Evolutionary conservation across 2,329 filamentous ascomycete genomes (phyloP), one percentile per base, ranked within the genome.

Genomic region (Balansia obtecta): DNA sequence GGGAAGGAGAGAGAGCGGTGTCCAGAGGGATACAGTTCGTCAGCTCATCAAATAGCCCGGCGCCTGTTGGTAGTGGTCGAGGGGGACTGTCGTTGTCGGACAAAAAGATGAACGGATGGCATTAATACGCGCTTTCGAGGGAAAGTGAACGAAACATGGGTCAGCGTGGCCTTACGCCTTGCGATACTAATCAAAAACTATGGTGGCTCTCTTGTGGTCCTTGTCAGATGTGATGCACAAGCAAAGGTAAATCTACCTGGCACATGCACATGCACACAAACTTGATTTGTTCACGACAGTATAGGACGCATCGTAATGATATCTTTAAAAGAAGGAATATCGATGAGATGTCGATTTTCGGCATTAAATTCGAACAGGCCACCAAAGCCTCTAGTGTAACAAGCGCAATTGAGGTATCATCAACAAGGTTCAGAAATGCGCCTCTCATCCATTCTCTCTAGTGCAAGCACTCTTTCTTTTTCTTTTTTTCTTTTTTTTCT

Each of bases 11-110:
- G 55, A 59, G 57, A 2, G 60, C 58, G n/a, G 73, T 73, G 0
- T 65, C 67, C 27, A 61, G 66, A 52, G 64, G 57, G 22, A 64
- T 80, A 1, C 74, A 77, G 15, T 81, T 81, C 63, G 75, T 79
- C 16, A 43, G 42, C 18, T 50, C 68, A 3, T 56, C 62, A 6
- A 54, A 56, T n/a, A 56, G 11, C 13, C 43, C 52, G 11, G 45
- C 58, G 22, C 49, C 52, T 4, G 55, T 54, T n/a, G 58, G 59
- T 18, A 58, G 49, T 1, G 49, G 53, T 11, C 42, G 53, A 12
- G 61, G 60, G 2, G 60, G 57, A 5, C 33, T 63, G 38, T 56
- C 52, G 41, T 60, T 56, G 32, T 59, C 57, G 18, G 60, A 67
- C 55, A 66, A 66, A 56, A 58, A 60, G 47, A 66, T 67, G 53